Percentiles rank a stretch among this genome's conserved stretches.
Conservation (phyloP, 176 grass and related monocot genomes). For the Poa pratensis region DNA sequence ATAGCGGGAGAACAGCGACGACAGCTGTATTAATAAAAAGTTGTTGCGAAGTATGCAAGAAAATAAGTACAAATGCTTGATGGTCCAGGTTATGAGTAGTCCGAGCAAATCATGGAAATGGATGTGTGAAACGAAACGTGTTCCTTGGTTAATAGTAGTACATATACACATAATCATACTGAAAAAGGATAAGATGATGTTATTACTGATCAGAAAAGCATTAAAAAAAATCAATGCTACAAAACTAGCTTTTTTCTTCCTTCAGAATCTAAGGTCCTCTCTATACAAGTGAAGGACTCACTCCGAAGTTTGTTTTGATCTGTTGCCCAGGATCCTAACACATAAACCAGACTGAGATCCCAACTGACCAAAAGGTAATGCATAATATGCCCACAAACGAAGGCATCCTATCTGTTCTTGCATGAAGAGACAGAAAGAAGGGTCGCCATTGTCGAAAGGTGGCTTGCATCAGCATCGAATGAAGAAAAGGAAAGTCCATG, state of each 20-base stretch:
- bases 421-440: not conserved
- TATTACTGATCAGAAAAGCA: not conserved
- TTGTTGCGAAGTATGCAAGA: not conserved
- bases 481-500: slow-evolving; percentile 17
- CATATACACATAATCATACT: not conserved
- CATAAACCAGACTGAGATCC: not conserved
- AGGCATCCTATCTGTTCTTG: slow-evolving; percentile 21
- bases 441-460: slow-evolving; percentile 31
- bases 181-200: slow-evolving; percentile 17
- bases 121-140: not conserved
- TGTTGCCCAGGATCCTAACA: not conserved
- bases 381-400: not conserved
- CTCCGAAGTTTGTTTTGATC: not conserved
- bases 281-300: not conserved
- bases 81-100: not conserved
- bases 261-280: slow-evolving; percentile 2
- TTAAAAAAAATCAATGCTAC: not conserved
- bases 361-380: slow-evolving; percentile 25
- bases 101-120: not conserved
- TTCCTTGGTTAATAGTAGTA: too few relatives aligned
- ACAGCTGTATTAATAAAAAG: not conserved
- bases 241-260: not conserved
- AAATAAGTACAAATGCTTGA: too few relatives aligned
- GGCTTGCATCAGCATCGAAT: slow-evolving; percentile 34
- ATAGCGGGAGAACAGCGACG: not conserved